Conservation (phyloP, 352 stramenopile species). For the Pythium plurisporium region DNA sequence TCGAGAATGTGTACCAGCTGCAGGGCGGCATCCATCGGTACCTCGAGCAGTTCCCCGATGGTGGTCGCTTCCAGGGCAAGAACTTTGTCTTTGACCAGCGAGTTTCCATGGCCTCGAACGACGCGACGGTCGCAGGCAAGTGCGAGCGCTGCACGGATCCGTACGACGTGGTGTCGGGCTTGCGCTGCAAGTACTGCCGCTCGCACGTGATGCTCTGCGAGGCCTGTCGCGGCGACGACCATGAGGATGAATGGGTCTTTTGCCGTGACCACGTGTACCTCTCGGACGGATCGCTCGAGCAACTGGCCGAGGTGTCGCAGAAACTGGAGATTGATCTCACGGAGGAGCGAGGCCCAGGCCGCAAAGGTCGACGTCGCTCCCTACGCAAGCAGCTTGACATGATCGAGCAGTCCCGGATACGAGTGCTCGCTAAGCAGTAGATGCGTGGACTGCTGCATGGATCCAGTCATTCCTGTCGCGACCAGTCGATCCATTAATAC, state of each 20-base stretch:
- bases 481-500: conserved; percentile 7
- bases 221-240: conserved; percentile 29
- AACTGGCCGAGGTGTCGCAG: conserved; percentile 29
- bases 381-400: conserved; percentile 80
- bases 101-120: conserved; percentile 55
- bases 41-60: conserved; percentile 71
- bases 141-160: conserved; percentile 56
- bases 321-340: conserved; percentile 33
- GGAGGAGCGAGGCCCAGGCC: conserved; percentile 33
- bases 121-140: conserved; percentile 50
- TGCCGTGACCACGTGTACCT: conserved; percentile 56
- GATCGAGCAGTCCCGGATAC: conserved; percentile 55
- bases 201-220: conserved; percentile 76
- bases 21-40: conserved; percentile 82
- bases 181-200: conserved; percentile 72
- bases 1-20: conserved; percentile 73
- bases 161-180: conserved; percentile 60
- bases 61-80: conserved; percentile 73
- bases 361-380: conserved; percentile 69
- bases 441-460: not conserved
- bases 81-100: conserved; percentile 87
- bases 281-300: conserved; percentile 33
- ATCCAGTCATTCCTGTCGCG: not conserved
- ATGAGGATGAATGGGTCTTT: conserved; percentile 36
- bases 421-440: conserved; percentile 13